A percentile compares a stretch with the other conserved stretches of the same genome.
Evolutionary conservation across 2,329 filamentous ascomycete genomes (phyloP).

Genomic region (Penicillium rolfsii): DNA sequence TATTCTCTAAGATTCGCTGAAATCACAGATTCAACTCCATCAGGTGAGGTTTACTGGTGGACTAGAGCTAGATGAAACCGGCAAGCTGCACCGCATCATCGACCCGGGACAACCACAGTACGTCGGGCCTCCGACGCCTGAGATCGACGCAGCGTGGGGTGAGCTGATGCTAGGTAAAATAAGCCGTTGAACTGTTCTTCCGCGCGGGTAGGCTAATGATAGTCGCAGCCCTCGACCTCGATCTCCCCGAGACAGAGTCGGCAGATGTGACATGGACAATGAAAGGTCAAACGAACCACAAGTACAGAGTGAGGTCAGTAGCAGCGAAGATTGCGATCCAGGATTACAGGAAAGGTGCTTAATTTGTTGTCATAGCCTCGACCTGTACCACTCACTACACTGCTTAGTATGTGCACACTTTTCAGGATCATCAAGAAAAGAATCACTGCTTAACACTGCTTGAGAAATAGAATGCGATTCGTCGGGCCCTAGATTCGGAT

Average conservation of each 20-base stretch:
- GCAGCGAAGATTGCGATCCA: too few relatives aligned
- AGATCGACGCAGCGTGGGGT: conserved; percentile 2
- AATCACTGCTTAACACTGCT: too few relatives aligned
- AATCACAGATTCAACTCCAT: conserved; percentile 3
- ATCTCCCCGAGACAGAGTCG: neutral
- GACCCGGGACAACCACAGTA: neutral
- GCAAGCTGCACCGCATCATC: conserved; percentile 3
- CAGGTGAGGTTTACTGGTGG: neutral
- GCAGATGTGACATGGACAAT: conserved; percentile 4
- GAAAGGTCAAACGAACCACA: neutral
- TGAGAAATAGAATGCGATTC: neutral
- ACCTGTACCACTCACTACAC: neutral
- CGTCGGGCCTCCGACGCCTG: neutral
- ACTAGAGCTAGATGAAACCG: neutral
- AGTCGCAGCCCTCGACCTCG: neutral
- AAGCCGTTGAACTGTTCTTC: neutral
- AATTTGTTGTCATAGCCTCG: neutral
- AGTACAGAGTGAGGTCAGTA: conserved; percentile 1
- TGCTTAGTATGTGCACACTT: neutral
- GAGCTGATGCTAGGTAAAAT: neutral
- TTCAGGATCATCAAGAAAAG: neutral
- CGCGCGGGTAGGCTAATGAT: neutral
- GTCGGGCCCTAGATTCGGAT: neutral
- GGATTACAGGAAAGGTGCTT: neutral
- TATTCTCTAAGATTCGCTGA: neutral